Percentiles rank a stretch among this genome's conserved stretches.
Conservation (phyloP, 345 rosid species). For the Limnanthes douglasii region DNA sequence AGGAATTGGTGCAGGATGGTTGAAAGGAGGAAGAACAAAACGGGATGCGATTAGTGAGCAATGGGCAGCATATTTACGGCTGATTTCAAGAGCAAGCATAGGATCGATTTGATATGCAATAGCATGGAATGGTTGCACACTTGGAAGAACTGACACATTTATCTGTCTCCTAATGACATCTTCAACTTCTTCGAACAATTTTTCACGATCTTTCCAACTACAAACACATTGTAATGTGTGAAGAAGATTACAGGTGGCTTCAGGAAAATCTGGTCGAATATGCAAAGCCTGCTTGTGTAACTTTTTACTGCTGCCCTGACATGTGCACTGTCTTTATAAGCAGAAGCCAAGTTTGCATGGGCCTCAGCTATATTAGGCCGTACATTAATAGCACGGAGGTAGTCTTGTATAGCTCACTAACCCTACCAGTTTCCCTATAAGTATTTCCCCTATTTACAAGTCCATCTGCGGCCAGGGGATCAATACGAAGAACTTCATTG, state of each 20-base stretch:
- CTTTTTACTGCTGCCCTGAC: slow-evolving; percentile 90
- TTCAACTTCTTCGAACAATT: slow-evolving; percentile 77
- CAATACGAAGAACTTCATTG: slow-evolving; percentile 93
- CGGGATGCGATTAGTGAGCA: slow-evolving; percentile 85
- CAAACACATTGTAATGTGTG: slow-evolving; percentile 96
- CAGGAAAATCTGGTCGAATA: slow-evolving; percentile 88
- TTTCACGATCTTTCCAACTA: slow-evolving; percentile 86
- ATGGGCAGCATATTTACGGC: slow-evolving; percentile 93
- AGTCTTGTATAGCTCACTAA: slow-evolving; percentile 92
- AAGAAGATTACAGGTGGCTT: slow-evolving; percentile 93
- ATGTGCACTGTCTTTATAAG: slow-evolving; percentile 94
- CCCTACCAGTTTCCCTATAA: slow-evolving; percentile 90
- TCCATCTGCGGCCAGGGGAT: slow-evolving; percentile 96
- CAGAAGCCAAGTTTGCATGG: slow-evolving; percentile 99
- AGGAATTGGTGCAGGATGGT: slow-evolving; percentile 50
- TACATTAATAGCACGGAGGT: slow-evolving; percentile 57
- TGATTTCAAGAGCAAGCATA: slow-evolving; percentile 90
- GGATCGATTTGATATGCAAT: slow-evolving; percentile 96
- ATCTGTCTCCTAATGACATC: slow-evolving; percentile 78
- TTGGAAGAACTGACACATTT: slow-evolving; percentile 84
- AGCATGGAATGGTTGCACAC: slow-evolving; percentile 98
- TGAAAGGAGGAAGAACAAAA: slow-evolving; percentile 59
- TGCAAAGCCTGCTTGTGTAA: slow-evolving; percentile 76
- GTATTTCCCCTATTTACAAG: slow-evolving; percentile 97
- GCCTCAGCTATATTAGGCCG: slow-evolving; percentile 98